Base-by-base conservation (phyloP, 805 yeast species). In the Hanseniaspora valbyensis region DNA sequence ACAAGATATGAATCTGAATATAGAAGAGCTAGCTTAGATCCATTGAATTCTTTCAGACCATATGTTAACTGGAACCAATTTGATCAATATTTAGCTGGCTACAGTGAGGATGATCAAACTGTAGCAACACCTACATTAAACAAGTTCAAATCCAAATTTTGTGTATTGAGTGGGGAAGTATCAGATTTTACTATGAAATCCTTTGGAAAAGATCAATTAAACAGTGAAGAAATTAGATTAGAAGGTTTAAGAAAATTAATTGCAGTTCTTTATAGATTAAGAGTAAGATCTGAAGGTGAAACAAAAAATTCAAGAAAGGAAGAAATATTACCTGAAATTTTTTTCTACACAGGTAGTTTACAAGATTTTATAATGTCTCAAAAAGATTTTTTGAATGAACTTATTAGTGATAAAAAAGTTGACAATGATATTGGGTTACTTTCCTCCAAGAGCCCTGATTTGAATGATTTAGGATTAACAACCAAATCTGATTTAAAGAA, bases 71-170 rank as follows among this genome's bases (percentile, higher is more conserved):
- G 98, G 98, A 89, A 89, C 57, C 83, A 80, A 54, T 72, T 89
- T 56, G 99, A 92, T 67, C 96, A 87, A 59, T 76, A 77, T 22
- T 64, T 89, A n/a, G 95, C 96, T 0, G 98, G 98, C 2, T 84
- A 81, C 61, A 88, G 82, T 26, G 95, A 87, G 78, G 1, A 67
- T 77, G 51, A 55, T 62, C 7, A 32, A 13, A 21, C 24, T 37
- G 9, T 24, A 9, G n/a, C 21, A 12, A 16, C 13, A 3, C 2
- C 40, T 14, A 77, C 78, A 12, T 77, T 72, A 16, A 74, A 72
- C 52, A 72, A 73, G 30, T 83, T 78, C 61, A 72, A 83, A 56
- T 75, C 89, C 62, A 81, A 94, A 59, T 86, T 88, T 66, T 96
- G 88, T 2, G 72, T 92, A 2, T 68, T 89, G 46, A 96, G 96